Conservation (phyloP, 129 eudicot species). For the Dittrichia graveolens region DNA sequence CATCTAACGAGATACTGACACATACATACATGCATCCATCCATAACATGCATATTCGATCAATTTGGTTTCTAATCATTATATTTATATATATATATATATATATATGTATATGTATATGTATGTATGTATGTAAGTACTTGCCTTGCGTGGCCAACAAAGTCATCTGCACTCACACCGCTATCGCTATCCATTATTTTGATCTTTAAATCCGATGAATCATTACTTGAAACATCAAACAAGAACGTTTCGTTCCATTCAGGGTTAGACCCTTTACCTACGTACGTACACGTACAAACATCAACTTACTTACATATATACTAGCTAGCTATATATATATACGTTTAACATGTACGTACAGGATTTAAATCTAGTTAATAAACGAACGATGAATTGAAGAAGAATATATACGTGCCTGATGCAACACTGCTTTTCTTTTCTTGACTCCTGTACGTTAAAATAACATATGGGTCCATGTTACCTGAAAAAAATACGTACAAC, state of each 20-base stretch:
- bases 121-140: constrained; percentile 11
- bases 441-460: constrained; percentile 62
- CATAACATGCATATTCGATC: neutral
- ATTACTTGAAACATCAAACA: constrained; percentile 48
- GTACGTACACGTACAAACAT: no score
- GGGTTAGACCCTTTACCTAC: constrained; percentile 68
- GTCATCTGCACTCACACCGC: constrained; percentile 50
- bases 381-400: neutral
- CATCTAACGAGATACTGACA: constrained; percentile 53
- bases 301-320: no score
- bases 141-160: constrained; percentile 71
- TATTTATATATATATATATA: neutral
- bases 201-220: constrained; percentile 42
- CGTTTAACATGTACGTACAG: no score
- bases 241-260: constrained; percentile 76
- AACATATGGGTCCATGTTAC: constrained; percentile 67
- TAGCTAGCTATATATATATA: no score
- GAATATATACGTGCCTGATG: constrained; percentile 53
- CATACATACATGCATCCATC: neutral
- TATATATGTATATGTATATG: no score
- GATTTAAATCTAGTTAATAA: no score
- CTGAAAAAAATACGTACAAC: constrained; percentile 36
- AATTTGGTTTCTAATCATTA: constrained; percentile 2
- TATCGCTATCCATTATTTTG: constrained; percentile 67
- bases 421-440: constrained; percentile 67